Conservation (phyloP, 306 rosid species). For the Fragaria ananassa region DNA sequence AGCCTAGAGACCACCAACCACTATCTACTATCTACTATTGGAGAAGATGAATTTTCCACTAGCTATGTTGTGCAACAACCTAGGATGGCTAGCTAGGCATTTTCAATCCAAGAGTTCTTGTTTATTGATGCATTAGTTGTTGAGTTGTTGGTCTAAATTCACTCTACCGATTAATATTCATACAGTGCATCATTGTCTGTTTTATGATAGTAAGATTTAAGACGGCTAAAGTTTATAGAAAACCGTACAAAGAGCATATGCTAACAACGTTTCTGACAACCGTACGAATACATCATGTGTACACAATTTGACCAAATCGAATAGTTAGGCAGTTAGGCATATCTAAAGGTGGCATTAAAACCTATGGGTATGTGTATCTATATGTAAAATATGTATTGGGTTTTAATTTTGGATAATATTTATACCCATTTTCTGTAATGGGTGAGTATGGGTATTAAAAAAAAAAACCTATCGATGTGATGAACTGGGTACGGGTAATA, state of each 20-base stretch:
- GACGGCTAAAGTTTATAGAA: background rate
- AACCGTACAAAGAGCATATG: background rate
- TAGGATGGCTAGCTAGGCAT: background rate
- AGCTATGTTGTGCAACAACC: background rate
- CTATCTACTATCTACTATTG: background rate
- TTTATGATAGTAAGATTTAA: too few species aligned
- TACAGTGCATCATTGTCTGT: too few species aligned
- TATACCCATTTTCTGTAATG: too few species aligned
- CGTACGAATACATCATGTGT: background rate
- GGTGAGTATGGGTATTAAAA: too few species aligned
- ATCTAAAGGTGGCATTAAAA: too few species aligned
- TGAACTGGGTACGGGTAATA: too few species aligned
- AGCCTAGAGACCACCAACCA: conserved; percentile 19
- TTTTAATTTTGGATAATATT: too few species aligned
- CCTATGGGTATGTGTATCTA: too few species aligned
- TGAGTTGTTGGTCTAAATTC: background rate
- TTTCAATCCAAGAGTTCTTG: background rate
- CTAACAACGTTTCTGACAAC: background rate
- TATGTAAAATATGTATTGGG: too few species aligned
- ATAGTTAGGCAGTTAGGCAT: background rate
- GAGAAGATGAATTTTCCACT: background rate
- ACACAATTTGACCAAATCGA: background rate
- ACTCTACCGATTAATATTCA: too few species aligned
- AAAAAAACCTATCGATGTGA: too few species aligned
- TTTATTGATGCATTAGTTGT: too few species aligned